Percentiles rank a stretch among this genome's conserved stretches.
phyloP scores from a whole-genome alignment of 164 flowering plant genomes.

The Tinospora cordifolia region DNA sequence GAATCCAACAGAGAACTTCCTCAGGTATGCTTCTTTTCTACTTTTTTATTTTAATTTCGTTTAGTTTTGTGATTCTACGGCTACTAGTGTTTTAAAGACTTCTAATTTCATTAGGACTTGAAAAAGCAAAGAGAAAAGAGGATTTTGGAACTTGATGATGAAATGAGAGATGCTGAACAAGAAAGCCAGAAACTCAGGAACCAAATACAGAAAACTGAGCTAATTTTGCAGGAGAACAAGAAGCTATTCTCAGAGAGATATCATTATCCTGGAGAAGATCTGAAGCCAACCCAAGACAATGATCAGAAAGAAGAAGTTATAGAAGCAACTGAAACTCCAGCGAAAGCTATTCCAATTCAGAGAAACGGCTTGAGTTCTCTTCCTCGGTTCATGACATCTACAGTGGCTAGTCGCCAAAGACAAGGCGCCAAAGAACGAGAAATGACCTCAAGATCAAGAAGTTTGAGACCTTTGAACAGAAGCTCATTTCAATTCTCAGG shows the following conservation, averaged over 20 bases:
- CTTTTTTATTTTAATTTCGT: not conserved
- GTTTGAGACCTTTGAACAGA: slow-evolving; percentile 29
- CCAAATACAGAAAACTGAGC: slow-evolving; percentile 37
- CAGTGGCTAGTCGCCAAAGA: slow-evolving; percentile 65
- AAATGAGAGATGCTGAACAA: slow-evolving; percentile 53
- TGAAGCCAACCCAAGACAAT: too few relatives aligned
- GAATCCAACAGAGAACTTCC: slow-evolving; percentile 46
- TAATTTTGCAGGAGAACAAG: slow-evolving; percentile 41
- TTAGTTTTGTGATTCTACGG: too few relatives aligned
- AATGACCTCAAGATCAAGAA: slow-evolving; percentile 27
- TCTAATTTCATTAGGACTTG: slow-evolving; percentile 34
- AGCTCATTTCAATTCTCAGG: slow-evolving; percentile 37
- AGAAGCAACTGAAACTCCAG: slow-evolving; percentile 24
- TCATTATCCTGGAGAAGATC: slow-evolving; percentile 19
- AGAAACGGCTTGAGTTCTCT: slow-evolving; percentile 24
- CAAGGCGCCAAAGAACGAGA: slow-evolving; percentile 37
- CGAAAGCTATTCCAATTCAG: slow-evolving; percentile 17
- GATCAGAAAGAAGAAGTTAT: slow-evolving; percentile 21
- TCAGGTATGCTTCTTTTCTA: slow-evolving; percentile 29
- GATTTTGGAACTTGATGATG: slow-evolving; percentile 38
- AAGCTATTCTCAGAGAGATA: slow-evolving; percentile 30
- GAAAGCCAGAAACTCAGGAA: slow-evolving; percentile 40
- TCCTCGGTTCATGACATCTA: slow-evolving; percentile 77
- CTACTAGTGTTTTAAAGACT: too few relatives aligned
- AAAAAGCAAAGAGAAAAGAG: slow-evolving; percentile 42